A percentile compares a stretch with the other conserved stretches of the same genome.
Conservation (phyloP, 768 basidiomycete species). For the Mrakia frigida region DNA sequence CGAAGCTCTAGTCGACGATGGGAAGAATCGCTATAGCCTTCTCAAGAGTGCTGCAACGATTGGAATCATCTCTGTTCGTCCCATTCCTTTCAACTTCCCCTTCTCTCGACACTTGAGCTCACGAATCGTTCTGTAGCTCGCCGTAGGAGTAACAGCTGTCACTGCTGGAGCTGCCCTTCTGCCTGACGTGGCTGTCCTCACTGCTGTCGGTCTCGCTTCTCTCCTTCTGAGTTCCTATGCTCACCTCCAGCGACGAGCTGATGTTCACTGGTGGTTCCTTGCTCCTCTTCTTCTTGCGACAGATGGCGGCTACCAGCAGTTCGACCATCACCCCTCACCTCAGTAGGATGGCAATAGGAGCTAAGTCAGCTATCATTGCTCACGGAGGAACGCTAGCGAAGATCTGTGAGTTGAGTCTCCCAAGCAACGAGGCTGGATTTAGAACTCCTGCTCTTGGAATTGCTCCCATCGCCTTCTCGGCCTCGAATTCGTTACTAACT, state of each 20-base stretch:
- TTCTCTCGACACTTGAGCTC: not conserved
- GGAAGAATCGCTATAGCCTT: constrained; percentile 24
- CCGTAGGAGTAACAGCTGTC: constrained; percentile 21
- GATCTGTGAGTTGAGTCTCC: not conserved
- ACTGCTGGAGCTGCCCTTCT: constrained; percentile 27
- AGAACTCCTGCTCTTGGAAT: no score
- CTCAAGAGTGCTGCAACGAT: constrained; percentile 21
- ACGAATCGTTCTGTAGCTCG: not conserved
- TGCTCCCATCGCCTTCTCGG: no score
- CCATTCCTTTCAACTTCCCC: no score
- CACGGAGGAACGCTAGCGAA: constrained; percentile 20
- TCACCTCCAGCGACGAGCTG: not conserved
- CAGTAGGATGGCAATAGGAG: not conserved
- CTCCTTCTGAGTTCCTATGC: not conserved
- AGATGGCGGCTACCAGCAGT: constrained; percentile 17
- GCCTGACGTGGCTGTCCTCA: constrained; percentile 18
- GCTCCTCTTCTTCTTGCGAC: not conserved
- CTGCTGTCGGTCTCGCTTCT: not conserved
- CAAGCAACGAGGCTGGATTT: no score
- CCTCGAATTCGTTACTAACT: not conserved
- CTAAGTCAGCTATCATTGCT: constrained; percentile 22
- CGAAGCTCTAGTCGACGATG: constrained; percentile 26
- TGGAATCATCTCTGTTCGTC: constrained; percentile 25
- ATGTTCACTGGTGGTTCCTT: not conserved
- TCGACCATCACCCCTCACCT: not conserved